Base-by-base conservation (phyloP, 495 filamentous ascomycete species). In the Penicillium antarcticum region DNA sequence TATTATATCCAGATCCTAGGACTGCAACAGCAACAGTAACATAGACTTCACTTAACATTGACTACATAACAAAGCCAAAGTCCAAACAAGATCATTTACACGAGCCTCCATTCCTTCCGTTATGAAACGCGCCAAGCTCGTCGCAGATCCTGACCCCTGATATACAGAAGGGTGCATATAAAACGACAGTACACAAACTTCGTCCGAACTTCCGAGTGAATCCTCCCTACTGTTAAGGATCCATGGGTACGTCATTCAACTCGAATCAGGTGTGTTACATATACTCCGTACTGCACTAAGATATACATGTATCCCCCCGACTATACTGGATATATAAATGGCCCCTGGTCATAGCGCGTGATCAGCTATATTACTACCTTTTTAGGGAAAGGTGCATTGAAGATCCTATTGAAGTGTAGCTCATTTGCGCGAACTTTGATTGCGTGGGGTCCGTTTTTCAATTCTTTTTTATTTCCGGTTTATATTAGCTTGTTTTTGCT, bases 121-220 rank as follows among this genome's bases (percentile, higher is more conserved):
- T 53, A 49, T 60, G 58, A 62, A 62, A 65, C 61, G 40, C 55
- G 55, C 53, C 53, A 62, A 57, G 50, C 14, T 40, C 37, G 52
- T 50, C 51, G 58, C 42, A 65, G 58, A 65, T 62, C 58, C 52
- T 39, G 26, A 51, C 24, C 52, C 51, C 44, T 48, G 46, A 48
- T 53, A 42, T 18, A 13, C 49, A 43, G 2, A 7, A 38, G 37
- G 54, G 13, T 41, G 37, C 54, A 45, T 52, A 45, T 41, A 42
- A 52, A 42, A 46, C 35, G 34, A 39, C 26, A 49, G 45, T 13
- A 33, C 34, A 23, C 31, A 11, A 19, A 51, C 38, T 18, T 33
- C 31, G 8, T 39, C 21, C 21, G 5, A 10, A 9, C 26, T 29
- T 29, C 26, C 26, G 26, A 5, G 21, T 23, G 21, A 23, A 23